A percentile compares a stretch with the other conserved stretches of the same genome.
phyloP scores from a whole-genome alignment of 1,139 yeast genomes.

The Pichia sp. region DNA sequence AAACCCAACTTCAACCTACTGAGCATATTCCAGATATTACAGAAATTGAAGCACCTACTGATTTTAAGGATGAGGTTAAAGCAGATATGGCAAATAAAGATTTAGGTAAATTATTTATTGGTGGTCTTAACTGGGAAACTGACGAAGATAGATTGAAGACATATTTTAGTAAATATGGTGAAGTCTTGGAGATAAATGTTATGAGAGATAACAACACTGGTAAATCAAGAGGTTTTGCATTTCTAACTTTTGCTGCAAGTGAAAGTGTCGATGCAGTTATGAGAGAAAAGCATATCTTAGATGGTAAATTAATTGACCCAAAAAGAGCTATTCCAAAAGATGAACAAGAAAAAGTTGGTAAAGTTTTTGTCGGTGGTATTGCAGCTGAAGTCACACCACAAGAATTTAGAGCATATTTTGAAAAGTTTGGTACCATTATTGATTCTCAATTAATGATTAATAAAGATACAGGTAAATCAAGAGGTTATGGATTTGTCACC shows the following conservation, averaged over 20 bases:
- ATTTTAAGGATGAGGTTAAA: slow-evolving; percentile 23
- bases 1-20: slow-evolving; percentile 3
- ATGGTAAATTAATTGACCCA: slow-evolving; percentile 96
- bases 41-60: slow-evolving; percentile 14
- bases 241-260: slow-evolving; percentile 80
- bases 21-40: slow-evolving; percentile 15
- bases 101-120: slow-evolving; percentile 89
- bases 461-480: slow-evolving; percentile 93
- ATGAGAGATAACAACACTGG: slow-evolving; percentile 93
- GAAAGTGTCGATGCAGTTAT: slow-evolving; percentile 83
- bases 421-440: slow-evolving; percentile 86
- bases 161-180: slow-evolving; percentile 88
- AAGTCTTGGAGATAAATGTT: slow-evolving; percentile 81
- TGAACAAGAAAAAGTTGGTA: slow-evolving; percentile 96
- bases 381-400: slow-evolving; percentile 92
- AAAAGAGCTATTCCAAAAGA: slow-evolving; percentile 97
- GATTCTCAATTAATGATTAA: slow-evolving; percentile 98
- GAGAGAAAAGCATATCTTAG: slow-evolving; percentile 81
- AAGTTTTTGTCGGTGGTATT: slow-evolving; percentile 96
- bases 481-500: slow-evolving; percentile 98
- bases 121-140: slow-evolving; percentile 98
- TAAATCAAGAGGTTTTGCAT: slow-evolving; percentile 95
- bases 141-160: slow-evolving; percentile 77
- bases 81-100: slow-evolving; percentile 35
- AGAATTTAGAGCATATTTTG: slow-evolving; percentile 83